Conservation (phyloP, 345 rosid species). For the Cardamine occulta region DNA sequence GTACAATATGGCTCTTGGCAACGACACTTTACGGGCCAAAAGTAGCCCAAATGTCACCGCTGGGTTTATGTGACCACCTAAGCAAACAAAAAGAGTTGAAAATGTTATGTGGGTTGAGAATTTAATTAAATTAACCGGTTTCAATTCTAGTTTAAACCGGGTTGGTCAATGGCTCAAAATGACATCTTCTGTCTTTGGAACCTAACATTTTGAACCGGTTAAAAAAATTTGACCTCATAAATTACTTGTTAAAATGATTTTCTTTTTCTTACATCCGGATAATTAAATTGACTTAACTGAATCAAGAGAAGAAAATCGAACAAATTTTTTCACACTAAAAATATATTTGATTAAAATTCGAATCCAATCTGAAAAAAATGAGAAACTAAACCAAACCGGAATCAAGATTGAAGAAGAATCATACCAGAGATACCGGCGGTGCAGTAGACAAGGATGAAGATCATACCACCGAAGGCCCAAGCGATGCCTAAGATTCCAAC, state of each 20-base stretch:
- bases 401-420: constrained; percentile 38
- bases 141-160: background rate
- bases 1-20: constrained; percentile 64
- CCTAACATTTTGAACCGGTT: constrained; percentile 9
- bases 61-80: constrained; percentile 78
- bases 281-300: too few relatives aligned
- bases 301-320: too few relatives aligned
- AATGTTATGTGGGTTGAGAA: background rate
- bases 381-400: constrained; percentile 11
- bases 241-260: background rate
- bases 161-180: background rate
- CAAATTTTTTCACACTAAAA: too few relatives aligned
- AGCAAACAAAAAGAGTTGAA: background rate
- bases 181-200: too few relatives aligned
- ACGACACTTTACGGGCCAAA: constrained; percentile 64
- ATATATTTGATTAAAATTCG: too few relatives aligned
- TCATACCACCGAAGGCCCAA: constrained; percentile 98
- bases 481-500: constrained; percentile 91
- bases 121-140: background rate
- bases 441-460: constrained; percentile 91
- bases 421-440: constrained; percentile 92
- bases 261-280: background rate
- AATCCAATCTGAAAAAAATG: too few relatives aligned
- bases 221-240: background rate
- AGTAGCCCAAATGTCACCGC: constrained; percentile 72